Conservation (phyloP, 208 protist genomes). For the Porcisia deanei region DNA sequence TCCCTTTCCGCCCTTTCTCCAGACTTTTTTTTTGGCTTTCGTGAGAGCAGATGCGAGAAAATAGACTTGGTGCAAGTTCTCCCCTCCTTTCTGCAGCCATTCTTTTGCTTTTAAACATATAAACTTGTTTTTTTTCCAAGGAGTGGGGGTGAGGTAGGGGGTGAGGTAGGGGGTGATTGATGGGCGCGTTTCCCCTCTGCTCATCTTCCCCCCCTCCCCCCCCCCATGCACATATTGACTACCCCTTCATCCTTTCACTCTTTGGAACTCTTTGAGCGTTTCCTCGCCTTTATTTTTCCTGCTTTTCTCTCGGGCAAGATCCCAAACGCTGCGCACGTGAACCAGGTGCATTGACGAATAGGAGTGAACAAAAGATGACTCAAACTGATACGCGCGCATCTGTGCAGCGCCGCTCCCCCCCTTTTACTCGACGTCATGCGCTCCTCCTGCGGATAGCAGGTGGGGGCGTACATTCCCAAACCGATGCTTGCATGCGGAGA, state of each 20-base stretch:
- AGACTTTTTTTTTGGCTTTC: too few relatives aligned
- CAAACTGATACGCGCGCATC: background rate
- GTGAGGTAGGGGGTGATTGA: background rate
- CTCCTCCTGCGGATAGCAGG: background rate
- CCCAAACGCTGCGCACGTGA: background rate
- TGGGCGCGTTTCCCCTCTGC: background rate
- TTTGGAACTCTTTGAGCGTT: background rate
- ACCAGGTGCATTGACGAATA: background rate
- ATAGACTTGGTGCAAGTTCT: too few relatives aligned
- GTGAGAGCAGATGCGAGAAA: too few relatives aligned
- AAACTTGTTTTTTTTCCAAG: too few relatives aligned
- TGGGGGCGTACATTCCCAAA: too few relatives aligned
- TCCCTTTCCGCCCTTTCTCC: background rate
- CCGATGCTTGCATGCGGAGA: background rate
- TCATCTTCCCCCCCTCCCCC: background rate
- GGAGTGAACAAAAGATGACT: background rate
- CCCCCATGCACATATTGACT: background rate
- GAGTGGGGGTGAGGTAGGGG: too few relatives aligned
- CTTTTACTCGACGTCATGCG: background rate
- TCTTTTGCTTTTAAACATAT: too few relatives aligned
- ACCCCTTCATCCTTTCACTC: background rate
- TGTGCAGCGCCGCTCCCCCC: background rate
- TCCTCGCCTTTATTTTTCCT: background rate
- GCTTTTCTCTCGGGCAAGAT: background rate
- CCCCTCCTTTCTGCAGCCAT: too few relatives aligned